A percentile compares a stretch with the other conserved stretches of the same genome.
Evolutionary conservation across 78 protist species (phyloP).

Genomic region (Creolimax fragrantissima): DNA sequence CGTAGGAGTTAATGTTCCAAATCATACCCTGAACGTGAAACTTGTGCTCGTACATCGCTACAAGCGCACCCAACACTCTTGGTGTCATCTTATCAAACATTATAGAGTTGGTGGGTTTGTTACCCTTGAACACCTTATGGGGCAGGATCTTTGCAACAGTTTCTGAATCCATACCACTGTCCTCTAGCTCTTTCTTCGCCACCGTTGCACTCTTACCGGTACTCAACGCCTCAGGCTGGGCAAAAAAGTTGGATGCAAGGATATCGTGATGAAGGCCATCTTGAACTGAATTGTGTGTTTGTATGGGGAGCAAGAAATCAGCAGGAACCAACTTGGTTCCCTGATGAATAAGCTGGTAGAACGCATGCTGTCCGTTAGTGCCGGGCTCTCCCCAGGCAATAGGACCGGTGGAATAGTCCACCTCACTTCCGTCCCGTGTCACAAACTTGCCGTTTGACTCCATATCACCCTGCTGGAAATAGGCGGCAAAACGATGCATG

Average conservation of each 20-base stretch:
- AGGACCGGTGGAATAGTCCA: constrained; percentile 71
- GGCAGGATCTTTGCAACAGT: constrained; percentile 33
- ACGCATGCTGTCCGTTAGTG: constrained; percentile 95
- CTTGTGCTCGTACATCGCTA: constrained; percentile 87
- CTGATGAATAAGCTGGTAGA: constrained; percentile 83
- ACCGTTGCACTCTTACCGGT: constrained; percentile 68
- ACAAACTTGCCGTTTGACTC: constrained; percentile 70
- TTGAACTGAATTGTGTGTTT: constrained; percentile 51
- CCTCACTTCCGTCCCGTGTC: constrained; percentile 38
- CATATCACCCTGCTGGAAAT: constrained; percentile 86
- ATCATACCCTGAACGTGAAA: constrained; percentile 84
- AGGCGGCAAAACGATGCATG: constrained; percentile 87
- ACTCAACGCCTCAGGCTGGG: constrained; percentile 93
- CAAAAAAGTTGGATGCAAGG: constrained; percentile 83
- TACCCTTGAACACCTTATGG: constrained; percentile 83
- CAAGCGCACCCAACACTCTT: constrained; percentile 61
- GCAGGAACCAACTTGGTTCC: constrained; percentile 82
- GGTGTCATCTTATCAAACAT: constrained; percentile 70
- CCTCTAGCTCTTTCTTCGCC: constrained; percentile 50
- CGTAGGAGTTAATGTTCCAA: constrained; percentile 91
- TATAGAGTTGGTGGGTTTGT: constrained; percentile 78
- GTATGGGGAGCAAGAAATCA: constrained; percentile 75
- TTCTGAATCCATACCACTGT: neutral
- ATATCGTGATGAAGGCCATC: constrained; percentile 73
- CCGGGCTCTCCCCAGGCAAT: constrained; percentile 97